These are phyloP conservation scores for Candida coquimbonensis DNA, from an alignment of 805 yeast species.

Conservation along the genomic window DNA sequence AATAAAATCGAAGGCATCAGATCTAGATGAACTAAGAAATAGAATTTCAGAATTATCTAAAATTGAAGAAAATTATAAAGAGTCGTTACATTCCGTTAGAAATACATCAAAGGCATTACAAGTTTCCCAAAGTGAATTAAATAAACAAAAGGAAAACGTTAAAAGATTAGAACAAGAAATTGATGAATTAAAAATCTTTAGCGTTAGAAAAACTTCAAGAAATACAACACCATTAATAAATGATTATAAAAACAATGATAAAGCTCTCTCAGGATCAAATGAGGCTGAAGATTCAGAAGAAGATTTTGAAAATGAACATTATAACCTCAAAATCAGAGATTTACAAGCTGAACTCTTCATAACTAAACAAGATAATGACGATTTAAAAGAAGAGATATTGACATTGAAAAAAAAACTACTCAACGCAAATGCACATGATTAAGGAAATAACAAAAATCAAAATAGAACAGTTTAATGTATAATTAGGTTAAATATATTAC, in stretches of 20 bases:
- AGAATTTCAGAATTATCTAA: conserved; percentile 31
- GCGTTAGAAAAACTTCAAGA: conserved; percentile 31
- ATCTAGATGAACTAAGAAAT: conserved; percentile 23
- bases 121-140: conserved; percentile 64
- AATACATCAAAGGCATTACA: conserved; percentile 72
- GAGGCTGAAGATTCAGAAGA: conserved; percentile 25
- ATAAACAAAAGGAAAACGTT: conserved; percentile 48
- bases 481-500: too few species aligned
- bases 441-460: too few species aligned
- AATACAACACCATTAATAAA: conserved; percentile 20
- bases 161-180: conserved; percentile 55
- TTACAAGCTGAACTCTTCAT: conserved; percentile 79
- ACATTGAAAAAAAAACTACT: conserved; percentile 51
- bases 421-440: not conserved
- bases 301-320: conserved; percentile 43
- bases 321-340: conserved; percentile 70
- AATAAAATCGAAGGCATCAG: conserved; percentile 20
- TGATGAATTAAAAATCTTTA: conserved; percentile 57
- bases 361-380: conserved; percentile 77
- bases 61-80: conserved; percentile 61
- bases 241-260: conserved; percentile 10
- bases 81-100: conserved; percentile 63
- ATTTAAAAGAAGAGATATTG: conserved; percentile 55
- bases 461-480: too few species aligned
- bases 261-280: conserved; percentile 21